A percentile compares a stretch with the other conserved stretches of the same genome.
These are phyloP conservation scores for Mytilinidion resinicola DNA, from an alignment of 495 filamentous ascomycete species.

Conservation along the genomic window DNA sequence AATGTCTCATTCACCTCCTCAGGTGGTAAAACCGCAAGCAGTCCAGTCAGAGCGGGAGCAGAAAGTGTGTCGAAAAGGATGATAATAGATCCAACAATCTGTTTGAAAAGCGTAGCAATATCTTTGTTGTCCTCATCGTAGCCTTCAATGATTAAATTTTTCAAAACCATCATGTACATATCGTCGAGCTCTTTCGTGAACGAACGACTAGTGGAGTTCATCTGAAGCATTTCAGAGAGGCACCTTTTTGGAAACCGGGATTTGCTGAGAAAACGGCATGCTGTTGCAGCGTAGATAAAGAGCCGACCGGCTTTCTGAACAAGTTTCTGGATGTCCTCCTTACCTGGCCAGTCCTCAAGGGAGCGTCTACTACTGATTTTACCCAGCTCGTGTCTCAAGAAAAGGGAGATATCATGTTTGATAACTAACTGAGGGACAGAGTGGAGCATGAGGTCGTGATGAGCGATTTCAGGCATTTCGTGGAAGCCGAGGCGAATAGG, in stretches of 20 bases:
- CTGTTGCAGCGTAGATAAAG: constrained; percentile 24
- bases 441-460: constrained; percentile 30
- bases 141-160: constrained; percentile 1
- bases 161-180: constrained; percentile 20
- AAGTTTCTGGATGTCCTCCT: constrained; percentile 29
- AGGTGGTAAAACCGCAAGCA: constrained; percentile 13
- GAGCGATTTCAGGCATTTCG: constrained; percentile 3
- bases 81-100: constrained; percentile 34
- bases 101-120: constrained; percentile 14
- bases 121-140: constrained; percentile 7
- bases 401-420: constrained; percentile 34
- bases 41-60: constrained; percentile 20
- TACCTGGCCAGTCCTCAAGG: constrained; percentile 38
- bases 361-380: neutral
- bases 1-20: constrained; percentile 15
- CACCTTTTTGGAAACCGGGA: constrained; percentile 5
- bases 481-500: constrained; percentile 26
- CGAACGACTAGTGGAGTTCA: neutral
- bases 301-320: constrained; percentile 34
- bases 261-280: constrained; percentile 14
- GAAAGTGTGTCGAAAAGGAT: constrained; percentile 28
- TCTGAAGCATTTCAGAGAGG: constrained; percentile 11
- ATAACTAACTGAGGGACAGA: constrained; percentile 28
- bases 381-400: constrained; percentile 22
- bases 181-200: constrained; percentile 14